These are phyloP conservation scores for Colletotrichum tropicicola DNA, from an alignment of 2,329 filamentous ascomycete species.

Conservation along the genomic window DNA sequence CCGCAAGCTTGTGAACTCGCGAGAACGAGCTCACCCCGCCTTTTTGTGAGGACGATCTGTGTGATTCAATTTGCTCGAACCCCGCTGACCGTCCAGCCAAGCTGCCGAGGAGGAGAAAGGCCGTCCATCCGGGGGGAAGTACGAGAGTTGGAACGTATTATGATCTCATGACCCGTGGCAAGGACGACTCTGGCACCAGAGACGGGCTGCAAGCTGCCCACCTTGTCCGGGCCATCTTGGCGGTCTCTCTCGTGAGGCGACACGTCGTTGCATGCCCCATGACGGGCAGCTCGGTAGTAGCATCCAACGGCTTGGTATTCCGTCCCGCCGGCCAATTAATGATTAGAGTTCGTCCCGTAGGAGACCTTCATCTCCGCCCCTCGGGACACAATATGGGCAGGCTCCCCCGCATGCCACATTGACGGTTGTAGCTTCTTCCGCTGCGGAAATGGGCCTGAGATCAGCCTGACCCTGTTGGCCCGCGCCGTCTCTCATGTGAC, in stretches of 20 bases:
- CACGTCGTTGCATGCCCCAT: neutral
- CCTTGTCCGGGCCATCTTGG: constrained; percentile 9
- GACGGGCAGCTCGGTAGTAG: neutral
- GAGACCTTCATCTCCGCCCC: neutral
- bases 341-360: neutral
- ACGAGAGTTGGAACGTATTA: neutral
- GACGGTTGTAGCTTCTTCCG: constrained; percentile 8
- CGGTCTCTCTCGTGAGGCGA: neutral
- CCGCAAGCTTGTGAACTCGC: neutral
- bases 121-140: neutral
- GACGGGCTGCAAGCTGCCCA: neutral
- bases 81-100: constrained; percentile 8
- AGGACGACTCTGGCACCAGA: neutral
- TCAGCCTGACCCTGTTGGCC: neutral
- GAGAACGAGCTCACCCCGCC: neutral
- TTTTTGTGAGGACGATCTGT: constrained; percentile 10
- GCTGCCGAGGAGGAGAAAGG: constrained; percentile 11
- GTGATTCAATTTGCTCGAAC: neutral
- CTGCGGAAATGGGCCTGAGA: neutral
- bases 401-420: neutral
- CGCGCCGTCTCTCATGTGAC: constrained; percentile 4
- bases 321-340: neutral
- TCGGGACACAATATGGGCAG: neutral
- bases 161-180: constrained; percentile 14
- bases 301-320: constrained; percentile 14